Evolutionary conservation across 805 yeast species (phyloP).

Genomic region (Grigorovia humatica): DNA sequence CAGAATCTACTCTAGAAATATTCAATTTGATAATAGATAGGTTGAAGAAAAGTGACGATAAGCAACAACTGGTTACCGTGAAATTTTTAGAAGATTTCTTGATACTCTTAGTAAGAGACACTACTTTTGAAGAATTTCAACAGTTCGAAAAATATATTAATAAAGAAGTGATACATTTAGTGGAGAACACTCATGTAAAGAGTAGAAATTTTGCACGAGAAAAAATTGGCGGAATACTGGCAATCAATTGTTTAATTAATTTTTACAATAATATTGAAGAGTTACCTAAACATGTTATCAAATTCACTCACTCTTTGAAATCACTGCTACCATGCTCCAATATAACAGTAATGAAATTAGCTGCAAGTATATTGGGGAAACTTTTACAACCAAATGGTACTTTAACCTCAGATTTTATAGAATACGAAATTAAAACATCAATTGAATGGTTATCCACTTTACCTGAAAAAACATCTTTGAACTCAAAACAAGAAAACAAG

Average conservation of each 20-base stretch:
- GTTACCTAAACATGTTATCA: slow-evolving; percentile 69
- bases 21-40: slow-evolving; percentile 26
- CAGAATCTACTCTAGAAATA: slow-evolving; percentile 9
- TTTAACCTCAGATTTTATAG: slow-evolving; percentile 81
- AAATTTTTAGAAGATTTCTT: slow-evolving; percentile 54
- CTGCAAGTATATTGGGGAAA: slow-evolving; percentile 75
- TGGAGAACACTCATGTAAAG: slow-evolving; percentile 30
- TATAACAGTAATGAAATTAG: slow-evolving; percentile 66
- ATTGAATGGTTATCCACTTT: slow-evolving; percentile 71
- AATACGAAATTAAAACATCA: slow-evolving; percentile 75
- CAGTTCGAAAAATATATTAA: slow-evolving; percentile 73
- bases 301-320: slow-evolving; percentile 73
- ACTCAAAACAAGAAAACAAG: slow-evolving; percentile 60
- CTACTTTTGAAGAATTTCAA: slow-evolving; percentile 65
- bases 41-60: slow-evolving; percentile 21
- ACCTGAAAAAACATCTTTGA: slow-evolving; percentile 13
- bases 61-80: slow-evolving; percentile 40
- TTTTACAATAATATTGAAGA: slow-evolving; percentile 72
- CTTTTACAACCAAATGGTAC: slow-evolving; percentile 80
- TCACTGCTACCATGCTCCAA: slow-evolving; percentile 68
- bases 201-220: slow-evolving; percentile 32
- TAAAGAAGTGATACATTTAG: slow-evolving; percentile 67
- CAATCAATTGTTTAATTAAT: slow-evolving; percentile 73
- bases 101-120: slow-evolving; percentile 60
- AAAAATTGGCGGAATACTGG: slow-evolving; percentile 81